Base-by-base conservation (phyloP, 1,139 yeast species). In the Zygoascus hellenicus region DNA sequence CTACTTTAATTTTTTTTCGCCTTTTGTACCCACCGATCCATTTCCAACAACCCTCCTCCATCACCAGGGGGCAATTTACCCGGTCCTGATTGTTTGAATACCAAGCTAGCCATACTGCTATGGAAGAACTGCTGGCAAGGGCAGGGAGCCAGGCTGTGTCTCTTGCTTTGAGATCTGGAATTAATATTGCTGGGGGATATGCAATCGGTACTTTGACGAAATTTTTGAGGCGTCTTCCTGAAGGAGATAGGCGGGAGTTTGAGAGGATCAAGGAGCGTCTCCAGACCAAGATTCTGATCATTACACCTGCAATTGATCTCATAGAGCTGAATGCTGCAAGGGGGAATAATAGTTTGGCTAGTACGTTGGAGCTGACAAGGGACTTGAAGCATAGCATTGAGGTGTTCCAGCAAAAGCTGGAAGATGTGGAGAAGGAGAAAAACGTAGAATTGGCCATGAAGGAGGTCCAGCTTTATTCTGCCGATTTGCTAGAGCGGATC, bases 141-240 rank as follows among this genome's bases (percentile, higher is more conserved):
- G 52, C 48, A 38, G 83, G 90, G 30, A 80, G 78, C 48, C 92
- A 85, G 55, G 88, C 88, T 1, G 87, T 85, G 9, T 77, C 89
- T 2, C 83, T 85, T 67, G 95, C 94, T 9, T 80, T 85, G 37
- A 69, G 85, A 49, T 83, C 92, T 1, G 89, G 94, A 0, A 78
- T 85, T 22, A 80, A 89, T 0, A 59, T 84, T 31, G 95, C 94
- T 0, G 80, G 90, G 0, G 81, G 85, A 0, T 85, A 80, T 65
- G 92, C 92, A 15, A 74, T 85, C 46, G 80, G 78, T 53, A 79
- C 86, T 0, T 77, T 84, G 14, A 65, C 80, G 14, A 75, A 73
- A 45, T 75, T 83, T 52, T 67, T 83, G 44, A 81, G 77, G 34
- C 73, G 75, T 50, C 74, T 83, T 22, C 92, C 94, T 15, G 77